Base-by-base conservation (phyloP, 257 asterid species). In the Nicotiana attenuata region DNA sequence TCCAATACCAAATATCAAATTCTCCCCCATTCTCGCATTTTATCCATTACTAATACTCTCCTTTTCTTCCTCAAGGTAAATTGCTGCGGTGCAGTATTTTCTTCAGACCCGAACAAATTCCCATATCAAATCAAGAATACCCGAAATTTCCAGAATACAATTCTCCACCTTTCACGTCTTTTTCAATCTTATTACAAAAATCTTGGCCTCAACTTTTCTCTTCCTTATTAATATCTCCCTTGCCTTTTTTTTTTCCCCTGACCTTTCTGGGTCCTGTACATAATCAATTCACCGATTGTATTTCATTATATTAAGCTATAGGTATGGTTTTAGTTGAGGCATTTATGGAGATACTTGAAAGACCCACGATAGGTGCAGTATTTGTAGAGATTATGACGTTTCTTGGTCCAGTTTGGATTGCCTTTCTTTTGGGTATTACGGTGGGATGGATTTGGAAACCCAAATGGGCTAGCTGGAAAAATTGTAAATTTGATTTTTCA, bases 361-460 rank as follows among this genome's bases (percentile, higher is more conserved):
- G 90, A 86, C 96, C 98, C 67, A 85, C 93, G 15, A 83, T 85
- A 19, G 89, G 90, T 84, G 89, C 84, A 82, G 83, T 89, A 26
- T 24, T 92, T 56, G 33, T 85, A 22, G 96, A 92, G 90, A 63
- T 94, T 85, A 55, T 94, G 10, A 83, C 87, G 95, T 84, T 92
- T 47, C 50, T 96, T 61, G 95, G 89, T 80, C 96, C 97, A 53
- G 90, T 94, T 85, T 85, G 97, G 93, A 52, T 96, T 85, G 95
- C 96, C 35, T 94, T 96, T 86, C 17, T 94, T 59, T 9, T 89
- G 64, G 99, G 99, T 79, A 47, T 96, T 57, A 75, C 90, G 33
- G 79, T 89, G 28, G 98, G 99, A 28, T 96, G 99, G 99, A 92
- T 87, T 76, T 96, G 99, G 99, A 96, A 87, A 86, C 99, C 99